Conservation (phyloP, 192 early-diverging fungal genomes). For the Ambispora gerdemannii region DNA sequence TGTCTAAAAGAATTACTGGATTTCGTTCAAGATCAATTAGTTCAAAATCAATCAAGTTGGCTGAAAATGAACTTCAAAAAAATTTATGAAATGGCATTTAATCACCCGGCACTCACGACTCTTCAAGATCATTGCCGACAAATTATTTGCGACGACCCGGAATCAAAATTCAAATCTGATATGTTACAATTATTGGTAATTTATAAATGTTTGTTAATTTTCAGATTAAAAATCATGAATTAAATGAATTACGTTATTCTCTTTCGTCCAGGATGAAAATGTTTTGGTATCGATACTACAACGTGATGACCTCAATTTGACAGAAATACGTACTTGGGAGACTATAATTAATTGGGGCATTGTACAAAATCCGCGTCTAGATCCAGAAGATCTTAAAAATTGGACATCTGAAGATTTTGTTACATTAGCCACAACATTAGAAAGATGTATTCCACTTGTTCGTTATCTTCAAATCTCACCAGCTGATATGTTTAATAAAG, state of each 20-base stretch:
- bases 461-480: slow-evolving; percentile 12
- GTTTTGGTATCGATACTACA: neutral
- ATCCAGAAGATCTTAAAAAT: neutral
- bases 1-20: slow-evolving; percentile 18
- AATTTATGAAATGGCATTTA: neutral
- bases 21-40: slow-evolving; percentile 1
- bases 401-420: slow-evolving; percentile 12
- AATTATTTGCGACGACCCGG: neutral
- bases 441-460: slow-evolving; percentile 4
- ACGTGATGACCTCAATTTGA: slow-evolving; percentile 19
- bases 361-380: no score
- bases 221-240: no score
- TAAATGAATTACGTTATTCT: no score
- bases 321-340: slow-evolving; percentile 7
- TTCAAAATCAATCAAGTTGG: slow-evolving; percentile 14
- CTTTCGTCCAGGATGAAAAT: no score
- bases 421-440: neutral
- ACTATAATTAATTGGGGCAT: slow-evolving; percentile 28
- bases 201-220: no score
- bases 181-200: neutral
- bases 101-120: neutral
- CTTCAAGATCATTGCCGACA: slow-evolving; percentile 16
- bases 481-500: slow-evolving; percentile 22
- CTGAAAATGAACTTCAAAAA: slow-evolving; percentile 11
- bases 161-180: slow-evolving; percentile 5